A percentile compares a stretch with the other conserved stretches of the same genome.
phyloP scores from a whole-genome alignment of 331 rosid species.

The Prunus yedoensis region DNA sequence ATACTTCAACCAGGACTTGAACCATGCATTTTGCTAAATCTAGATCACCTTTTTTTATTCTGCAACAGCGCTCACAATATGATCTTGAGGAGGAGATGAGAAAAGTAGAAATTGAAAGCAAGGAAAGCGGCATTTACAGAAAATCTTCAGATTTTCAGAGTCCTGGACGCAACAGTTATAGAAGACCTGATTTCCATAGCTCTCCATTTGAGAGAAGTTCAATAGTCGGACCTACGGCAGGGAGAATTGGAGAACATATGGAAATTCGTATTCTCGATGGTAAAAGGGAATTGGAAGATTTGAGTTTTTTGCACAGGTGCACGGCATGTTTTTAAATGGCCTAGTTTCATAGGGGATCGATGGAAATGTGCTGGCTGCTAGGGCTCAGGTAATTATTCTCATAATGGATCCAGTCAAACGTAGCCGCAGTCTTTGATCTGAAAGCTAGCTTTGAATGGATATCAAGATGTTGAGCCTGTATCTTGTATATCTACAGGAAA shows the following conservation, averaged over 20 bases:
- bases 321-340: neutral
- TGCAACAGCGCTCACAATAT: constrained; percentile 68
- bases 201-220: constrained; percentile 49
- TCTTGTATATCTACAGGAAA: neutral
- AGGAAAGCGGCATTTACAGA: constrained; percentile 46
- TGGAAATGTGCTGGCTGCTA: neutral
- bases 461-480: neutral
- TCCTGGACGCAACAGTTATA: constrained; percentile 30
- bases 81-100: constrained; percentile 84
- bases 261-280: constrained; percentile 61
- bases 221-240: constrained; percentile 38
- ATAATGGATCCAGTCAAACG: neutral
- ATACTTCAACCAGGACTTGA: neutral
- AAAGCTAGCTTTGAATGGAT: neutral
- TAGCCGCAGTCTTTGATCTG: neutral
- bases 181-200: constrained; percentile 32
- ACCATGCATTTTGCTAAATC: neutral
- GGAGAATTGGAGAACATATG: constrained; percentile 65
- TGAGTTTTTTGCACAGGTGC: neutral
- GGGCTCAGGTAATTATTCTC: too few relatives aligned
- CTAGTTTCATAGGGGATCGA: neutral
- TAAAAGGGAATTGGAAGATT: constrained; percentile 23
- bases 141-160: constrained; percentile 49
- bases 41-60: neutral
- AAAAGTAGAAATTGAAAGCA: constrained; percentile 48